A percentile compares a stretch with the other conserved stretches of the same genome.
These are phyloP conservation scores for Rauvolfia tetraphylla DNA, from an alignment of 257 asterid genomes.

Conservation along the genomic window DNA sequence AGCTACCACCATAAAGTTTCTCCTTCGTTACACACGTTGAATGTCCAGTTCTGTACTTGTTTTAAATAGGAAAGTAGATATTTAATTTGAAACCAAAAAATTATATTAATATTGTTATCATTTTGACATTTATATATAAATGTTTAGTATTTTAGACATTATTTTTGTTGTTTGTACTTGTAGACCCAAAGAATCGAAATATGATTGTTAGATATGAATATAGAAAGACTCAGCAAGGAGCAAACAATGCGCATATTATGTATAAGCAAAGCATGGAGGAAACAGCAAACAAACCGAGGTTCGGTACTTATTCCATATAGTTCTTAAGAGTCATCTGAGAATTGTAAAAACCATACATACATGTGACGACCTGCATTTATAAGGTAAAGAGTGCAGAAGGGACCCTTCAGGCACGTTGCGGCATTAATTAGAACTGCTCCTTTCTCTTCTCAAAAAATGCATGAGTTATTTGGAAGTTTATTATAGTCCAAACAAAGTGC, in stretches of 20 bases:
- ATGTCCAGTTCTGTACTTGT: no score
- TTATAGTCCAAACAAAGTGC: constrained; percentile 66
- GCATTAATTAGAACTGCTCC: constrained; percentile 32
- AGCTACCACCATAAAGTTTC: no score
- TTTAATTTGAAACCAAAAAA: no score
- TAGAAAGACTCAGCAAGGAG: background rate
- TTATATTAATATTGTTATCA: no score
- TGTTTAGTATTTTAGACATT: no score
- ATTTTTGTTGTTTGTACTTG: background rate
- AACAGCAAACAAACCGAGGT: background rate
- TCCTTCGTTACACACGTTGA: no score
- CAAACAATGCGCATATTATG: background rate
- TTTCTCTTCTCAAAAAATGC: constrained; percentile 48
- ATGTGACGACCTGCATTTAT: background rate
- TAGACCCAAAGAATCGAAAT: background rate
- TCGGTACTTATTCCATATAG: background rate
- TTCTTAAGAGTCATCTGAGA: background rate
- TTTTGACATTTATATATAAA: no score
- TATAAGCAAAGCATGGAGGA: background rate
- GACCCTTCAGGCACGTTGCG: background rate
- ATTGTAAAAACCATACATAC: background rate
- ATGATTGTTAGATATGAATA: background rate
- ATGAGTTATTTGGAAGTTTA: constrained; percentile 50
- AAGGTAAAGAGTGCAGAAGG: background rate
- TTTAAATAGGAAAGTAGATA: no score